These are phyloP conservation scores for Ephemerocybe angulata DNA, from an alignment of 768 basidiomycete genomes.

Conservation along the genomic window DNA sequence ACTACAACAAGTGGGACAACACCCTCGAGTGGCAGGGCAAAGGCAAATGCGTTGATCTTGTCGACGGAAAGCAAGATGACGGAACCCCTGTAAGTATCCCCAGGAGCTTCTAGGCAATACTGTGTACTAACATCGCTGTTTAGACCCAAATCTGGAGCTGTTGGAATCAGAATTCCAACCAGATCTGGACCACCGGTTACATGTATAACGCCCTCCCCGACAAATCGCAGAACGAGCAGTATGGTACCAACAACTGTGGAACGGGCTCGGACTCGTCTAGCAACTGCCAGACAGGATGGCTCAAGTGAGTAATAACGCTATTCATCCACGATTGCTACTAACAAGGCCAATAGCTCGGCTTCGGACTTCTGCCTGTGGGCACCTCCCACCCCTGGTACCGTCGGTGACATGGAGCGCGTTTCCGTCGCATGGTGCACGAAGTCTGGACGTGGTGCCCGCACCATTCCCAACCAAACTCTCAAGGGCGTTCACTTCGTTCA, in stretches of 20 bases:
- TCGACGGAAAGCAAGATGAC: slow-evolving; percentile 34
- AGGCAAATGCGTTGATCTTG: slow-evolving; percentile 49
- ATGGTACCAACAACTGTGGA: slow-evolving; percentile 67
- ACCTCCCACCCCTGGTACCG: slow-evolving; percentile 46
- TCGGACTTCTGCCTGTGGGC: slow-evolving; percentile 74
- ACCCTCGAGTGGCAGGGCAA: slow-evolving; percentile 45
- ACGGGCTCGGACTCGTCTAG: slow-evolving; percentile 52
- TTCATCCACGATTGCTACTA: slow-evolving; percentile 15
- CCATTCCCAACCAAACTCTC: slow-evolving; percentile 66
- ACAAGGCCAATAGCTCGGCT: slow-evolving; percentile 37
- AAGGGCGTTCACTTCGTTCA: slow-evolving; percentile 66
- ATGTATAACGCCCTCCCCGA: slow-evolving; percentile 37
- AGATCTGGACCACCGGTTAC: slow-evolving; percentile 53
- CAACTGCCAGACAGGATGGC: slow-evolving; percentile 65
- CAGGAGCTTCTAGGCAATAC: neutral
- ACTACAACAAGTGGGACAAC: slow-evolving; percentile 42
- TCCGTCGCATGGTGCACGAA: slow-evolving; percentile 78
- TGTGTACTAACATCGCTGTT: neutral
- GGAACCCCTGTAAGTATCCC: slow-evolving; percentile 39
- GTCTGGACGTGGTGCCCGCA: slow-evolving; percentile 65
- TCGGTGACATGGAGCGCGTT: slow-evolving; percentile 66
- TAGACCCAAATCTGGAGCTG: slow-evolving; percentile 50
- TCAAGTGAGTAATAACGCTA: slow-evolving; percentile 39
- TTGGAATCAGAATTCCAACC: slow-evolving; percentile 38
- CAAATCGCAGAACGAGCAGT: slow-evolving; percentile 56